These are phyloP conservation scores for Wickerhamomyces tratensis DNA, from an alignment of 805 yeast genomes.

Conservation along the genomic window DNA sequence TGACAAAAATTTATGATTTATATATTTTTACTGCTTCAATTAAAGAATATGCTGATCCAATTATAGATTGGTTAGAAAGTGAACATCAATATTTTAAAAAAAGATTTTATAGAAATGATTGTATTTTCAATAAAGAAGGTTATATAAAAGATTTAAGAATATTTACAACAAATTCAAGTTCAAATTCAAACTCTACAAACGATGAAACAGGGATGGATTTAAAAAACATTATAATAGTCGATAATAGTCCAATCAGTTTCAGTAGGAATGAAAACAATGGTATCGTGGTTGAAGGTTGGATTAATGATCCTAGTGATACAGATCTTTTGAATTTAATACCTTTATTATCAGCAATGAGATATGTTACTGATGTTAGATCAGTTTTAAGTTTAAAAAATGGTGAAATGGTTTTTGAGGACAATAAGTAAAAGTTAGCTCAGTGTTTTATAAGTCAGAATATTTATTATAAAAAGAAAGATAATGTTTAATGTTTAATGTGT, in stretches of 20 bases:
- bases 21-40: constrained; percentile 94
- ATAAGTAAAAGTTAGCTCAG: no score
- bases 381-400: constrained; percentile 70
- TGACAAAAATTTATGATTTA: constrained; percentile 78
- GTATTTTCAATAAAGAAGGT: constrained; percentile 74
- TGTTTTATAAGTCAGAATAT: no score
- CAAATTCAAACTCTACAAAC: neutral
- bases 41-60: constrained; percentile 94
- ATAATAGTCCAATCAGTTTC: constrained; percentile 89
- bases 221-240: constrained; percentile 66
- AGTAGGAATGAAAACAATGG: constrained; percentile 81
- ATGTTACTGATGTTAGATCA: constrained; percentile 76
- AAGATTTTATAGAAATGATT: constrained; percentile 71
- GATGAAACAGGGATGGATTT: constrained; percentile 28
- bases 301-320: constrained; percentile 86
- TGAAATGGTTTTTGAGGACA: constrained; percentile 43
- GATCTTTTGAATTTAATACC: constrained; percentile 80
- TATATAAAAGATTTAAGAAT: constrained; percentile 67
- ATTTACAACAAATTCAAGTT: constrained; percentile 17
- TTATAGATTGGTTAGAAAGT: constrained; percentile 81
- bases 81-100: constrained; percentile 43
- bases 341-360: constrained; percentile 62
- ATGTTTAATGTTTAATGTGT: neutral
- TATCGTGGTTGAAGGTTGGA: constrained; percentile 94
- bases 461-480: neutral